Base-by-base conservation (phyloP, 2,329 filamentous ascomycete species). In the Trichoderma citrinoviride region DNA sequence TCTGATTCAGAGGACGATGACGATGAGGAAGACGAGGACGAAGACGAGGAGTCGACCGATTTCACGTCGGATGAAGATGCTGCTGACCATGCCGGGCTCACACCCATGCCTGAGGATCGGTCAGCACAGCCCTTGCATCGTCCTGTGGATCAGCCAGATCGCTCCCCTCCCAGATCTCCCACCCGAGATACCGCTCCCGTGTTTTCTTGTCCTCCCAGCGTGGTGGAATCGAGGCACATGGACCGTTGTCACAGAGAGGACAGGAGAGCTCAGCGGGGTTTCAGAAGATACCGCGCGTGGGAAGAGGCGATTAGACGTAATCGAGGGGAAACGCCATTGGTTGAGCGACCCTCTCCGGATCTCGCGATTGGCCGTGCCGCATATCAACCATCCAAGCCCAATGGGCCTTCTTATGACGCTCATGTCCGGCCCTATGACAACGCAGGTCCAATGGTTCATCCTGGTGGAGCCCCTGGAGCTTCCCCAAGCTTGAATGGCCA, bases 1-100 rank as follows among this genome's bases (percentile, higher is more conserved):
- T 86, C 85, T n/a, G 85, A 87, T 69, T 81, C 81, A 5, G 84
- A 86, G 71, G 81, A 73, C 12, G 78, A 76, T 6, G 75, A 77
- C 17, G 84, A 73, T 8, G 78, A 76, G 5, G 84, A 86, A 70
- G 81, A 79, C 46, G 80, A 80, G 3, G 81, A 79, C 47, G 80
- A 80, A 3, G 78, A 76, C 7, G 75, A 77, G 17, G 77, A 79
- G 5, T 75, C 73, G 17, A 76, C 76, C 17, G 73, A 71, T 27
- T 69, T 70, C 14, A 68, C 67, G n/a, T 76, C 73, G 6, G 58
- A 72, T 37, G 73, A 75, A 50, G 64, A 65, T 63, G 62, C 65
- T 63, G 62, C 65, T 50, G 64, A 69, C 67, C 56, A 65, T 69
- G 33, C 55, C 52, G 50, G 64, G 61, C 58, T 55, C 33, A 54